phyloP scores from a whole-genome alignment of 78 protist species.

The Tieghemostelium lacteum region DNA sequence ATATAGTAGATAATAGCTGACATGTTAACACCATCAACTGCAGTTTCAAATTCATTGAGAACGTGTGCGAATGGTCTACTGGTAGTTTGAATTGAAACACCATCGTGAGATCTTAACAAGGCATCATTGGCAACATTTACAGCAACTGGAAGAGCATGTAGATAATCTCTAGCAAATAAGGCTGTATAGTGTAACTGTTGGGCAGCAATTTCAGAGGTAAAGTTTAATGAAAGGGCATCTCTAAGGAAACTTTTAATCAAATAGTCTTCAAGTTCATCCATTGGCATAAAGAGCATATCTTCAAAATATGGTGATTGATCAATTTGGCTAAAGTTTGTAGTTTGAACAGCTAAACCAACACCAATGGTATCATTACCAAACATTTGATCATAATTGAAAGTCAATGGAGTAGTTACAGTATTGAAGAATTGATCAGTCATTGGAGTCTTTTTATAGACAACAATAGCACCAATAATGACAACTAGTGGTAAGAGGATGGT shows the following conservation, averaged over 20 bases:
- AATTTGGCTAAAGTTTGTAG: neutral
- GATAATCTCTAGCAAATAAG: constrained; percentile 3
- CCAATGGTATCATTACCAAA: neutral
- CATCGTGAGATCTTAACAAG: constrained; percentile 8
- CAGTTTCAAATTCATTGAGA: neutral
- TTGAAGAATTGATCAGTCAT: neutral
- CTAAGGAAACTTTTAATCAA: neutral
- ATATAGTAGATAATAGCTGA: constrained; percentile 37
- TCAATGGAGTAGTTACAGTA: constrained; percentile 14
- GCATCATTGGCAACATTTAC: constrained; percentile 34
- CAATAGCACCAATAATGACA: constrained; percentile 38
- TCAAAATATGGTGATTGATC: neutral
- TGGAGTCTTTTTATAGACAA: constrained; percentile 24
- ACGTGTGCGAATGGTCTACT: constrained; percentile 42
- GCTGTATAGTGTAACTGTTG: neutral
- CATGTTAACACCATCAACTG: neutral
- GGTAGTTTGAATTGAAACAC: constrained; percentile 6
- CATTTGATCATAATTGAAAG: neutral
- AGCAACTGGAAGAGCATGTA: constrained; percentile 37
- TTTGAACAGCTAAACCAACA: neutral
- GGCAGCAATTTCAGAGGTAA: neutral
- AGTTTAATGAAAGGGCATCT: constrained; percentile 19
- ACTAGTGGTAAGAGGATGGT: constrained; percentile 8
- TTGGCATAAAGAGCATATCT: neutral
- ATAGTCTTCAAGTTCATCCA: constrained; percentile 5